Base-by-base conservation (phyloP, 106 monocot species). In the Posidonia australis region DNA sequence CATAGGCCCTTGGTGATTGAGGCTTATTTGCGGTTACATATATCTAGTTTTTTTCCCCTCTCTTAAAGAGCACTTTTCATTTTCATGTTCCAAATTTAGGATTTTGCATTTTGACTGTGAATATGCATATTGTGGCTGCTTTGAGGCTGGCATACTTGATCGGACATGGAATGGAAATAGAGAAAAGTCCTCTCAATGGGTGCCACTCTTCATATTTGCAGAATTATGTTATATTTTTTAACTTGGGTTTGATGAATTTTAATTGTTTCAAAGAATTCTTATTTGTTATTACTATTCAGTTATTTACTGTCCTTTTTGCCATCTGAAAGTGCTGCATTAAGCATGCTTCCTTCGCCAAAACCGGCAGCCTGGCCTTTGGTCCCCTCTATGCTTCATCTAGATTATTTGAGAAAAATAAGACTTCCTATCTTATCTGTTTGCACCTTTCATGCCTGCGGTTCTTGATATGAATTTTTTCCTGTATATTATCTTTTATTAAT, bases 291-390 rank as follows among this genome's bases (percentile, higher is more conserved):
- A 18, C 13, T 59, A 27, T 63, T 27, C 25, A 44, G 25, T 46
- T 46, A 46, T 13, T 63, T 43, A 1, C 20, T 63, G n/a, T 46
- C 13, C 24, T 10, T 3, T 54, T 30, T 27, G 42, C n/a, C 55
- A 48, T 69, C 20, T 68, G 36, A 49, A 74, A 98, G 98, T 87
- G 98, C 98, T 59, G 74, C 90, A 65, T 67, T 98, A 67, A 98
- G 98, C 77, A 98, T 91, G 98, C 81, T 98, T 27, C 98, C 98
- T 42, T 98, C 90, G 98, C 98, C 98, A 31, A 91, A 87, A 76
- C 98, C 98, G 63, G 80, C 87, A 68, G 72, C 63, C 53, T 98
- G 98, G 98, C 90, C 98, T 53, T 70, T 68, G 61, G 76, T 85
- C 4, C 80, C 98, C 23, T 68, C 75, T 62, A 87, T 76, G 79